Percentiles rank a stretch among this genome's conserved stretches.
phyloP scores from a whole-genome alignment of 129 eudicot species.

The Centrapalus pauciflorus region DNA sequence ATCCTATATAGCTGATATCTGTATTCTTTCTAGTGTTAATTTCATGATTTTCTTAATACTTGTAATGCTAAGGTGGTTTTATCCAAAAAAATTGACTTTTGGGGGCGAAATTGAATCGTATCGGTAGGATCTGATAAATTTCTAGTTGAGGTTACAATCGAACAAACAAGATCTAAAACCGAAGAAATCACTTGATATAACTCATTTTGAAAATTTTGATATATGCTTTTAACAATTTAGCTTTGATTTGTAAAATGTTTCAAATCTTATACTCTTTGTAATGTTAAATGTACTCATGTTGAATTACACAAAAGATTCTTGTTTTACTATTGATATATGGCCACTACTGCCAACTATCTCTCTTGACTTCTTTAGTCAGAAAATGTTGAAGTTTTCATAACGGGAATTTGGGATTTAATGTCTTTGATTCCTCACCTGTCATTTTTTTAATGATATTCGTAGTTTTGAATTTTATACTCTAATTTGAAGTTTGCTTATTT shows the following conservation, averaged over 20 bases:
- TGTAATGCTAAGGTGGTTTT: neutral
- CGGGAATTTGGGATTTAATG: no score
- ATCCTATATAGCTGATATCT: neutral
- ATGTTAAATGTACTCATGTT: neutral
- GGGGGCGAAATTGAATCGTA: neutral
- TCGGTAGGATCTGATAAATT: neutral
- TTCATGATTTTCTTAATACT: neutral
- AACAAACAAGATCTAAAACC: no score
- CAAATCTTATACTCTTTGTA: neutral
- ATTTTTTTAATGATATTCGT: neutral
- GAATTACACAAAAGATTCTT: neutral
- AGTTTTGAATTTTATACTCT: neutral
- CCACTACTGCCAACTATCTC: no score
- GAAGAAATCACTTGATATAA: neutral
- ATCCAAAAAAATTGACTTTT: constrained; percentile 3
- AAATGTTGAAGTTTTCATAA: no score
- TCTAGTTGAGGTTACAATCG: neutral
- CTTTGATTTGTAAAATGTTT: neutral
- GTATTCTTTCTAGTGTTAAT: neutral
- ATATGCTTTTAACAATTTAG: neutral
- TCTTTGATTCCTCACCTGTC: neutral
- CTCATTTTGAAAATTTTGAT: neutral
- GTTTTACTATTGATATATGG: no score
- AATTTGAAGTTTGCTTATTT: neutral
- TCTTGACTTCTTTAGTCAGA: no score